Evolutionary conservation across 768 basidiomycete species (phyloP).

Genomic region (Coprinopsis cinerea): DNA sequence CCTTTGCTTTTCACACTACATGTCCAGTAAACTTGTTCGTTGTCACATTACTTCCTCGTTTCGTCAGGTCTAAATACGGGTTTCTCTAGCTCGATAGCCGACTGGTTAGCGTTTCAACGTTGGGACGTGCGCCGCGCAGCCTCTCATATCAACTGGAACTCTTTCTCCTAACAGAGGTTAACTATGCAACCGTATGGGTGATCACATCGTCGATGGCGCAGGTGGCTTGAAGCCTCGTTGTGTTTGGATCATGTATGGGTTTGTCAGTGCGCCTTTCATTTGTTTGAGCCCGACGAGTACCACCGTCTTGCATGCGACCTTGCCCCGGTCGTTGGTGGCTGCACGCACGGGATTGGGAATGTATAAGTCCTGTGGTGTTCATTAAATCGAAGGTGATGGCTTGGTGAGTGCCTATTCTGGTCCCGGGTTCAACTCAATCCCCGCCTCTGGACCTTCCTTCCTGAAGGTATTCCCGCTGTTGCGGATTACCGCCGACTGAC

Average conservation of each 20-base stretch:
- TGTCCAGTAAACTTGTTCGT: too few species aligned
- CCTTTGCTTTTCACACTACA: background rate
- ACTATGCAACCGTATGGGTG: slow-evolving; percentile 49
- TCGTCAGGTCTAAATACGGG: background rate
- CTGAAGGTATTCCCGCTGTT: background rate
- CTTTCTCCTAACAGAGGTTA: background rate
- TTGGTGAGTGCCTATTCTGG: slow-evolving; percentile 38
- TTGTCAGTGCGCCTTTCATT: slow-evolving; percentile 66
- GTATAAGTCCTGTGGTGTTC: slow-evolving; percentile 74
- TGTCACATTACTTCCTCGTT: background rate
- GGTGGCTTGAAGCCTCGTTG: slow-evolving; percentile 72
- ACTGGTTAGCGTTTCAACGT: slow-evolving; percentile 78
- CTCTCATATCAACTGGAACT: background rate
- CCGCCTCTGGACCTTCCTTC: background rate
- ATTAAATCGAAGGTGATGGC: slow-evolving; percentile 73
- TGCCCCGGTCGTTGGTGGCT: slow-evolving; percentile 74
- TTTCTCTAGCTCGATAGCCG: slow-evolving; percentile 62
- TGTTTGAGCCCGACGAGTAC: slow-evolving; percentile 74
- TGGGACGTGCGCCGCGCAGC: slow-evolving; percentile 49
- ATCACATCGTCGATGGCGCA: slow-evolving; percentile 73
- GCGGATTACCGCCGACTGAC: slow-evolving; percentile 1
- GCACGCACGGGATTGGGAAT: slow-evolving; percentile 72
- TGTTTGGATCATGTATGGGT: slow-evolving; percentile 62
- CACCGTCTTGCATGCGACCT: slow-evolving; percentile 71
- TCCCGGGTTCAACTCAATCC: background rate